Evolutionary conservation across 2,329 filamentous ascomycete genomes (phyloP).

Genomic region (Cercospora zeae-maydis): DNA sequence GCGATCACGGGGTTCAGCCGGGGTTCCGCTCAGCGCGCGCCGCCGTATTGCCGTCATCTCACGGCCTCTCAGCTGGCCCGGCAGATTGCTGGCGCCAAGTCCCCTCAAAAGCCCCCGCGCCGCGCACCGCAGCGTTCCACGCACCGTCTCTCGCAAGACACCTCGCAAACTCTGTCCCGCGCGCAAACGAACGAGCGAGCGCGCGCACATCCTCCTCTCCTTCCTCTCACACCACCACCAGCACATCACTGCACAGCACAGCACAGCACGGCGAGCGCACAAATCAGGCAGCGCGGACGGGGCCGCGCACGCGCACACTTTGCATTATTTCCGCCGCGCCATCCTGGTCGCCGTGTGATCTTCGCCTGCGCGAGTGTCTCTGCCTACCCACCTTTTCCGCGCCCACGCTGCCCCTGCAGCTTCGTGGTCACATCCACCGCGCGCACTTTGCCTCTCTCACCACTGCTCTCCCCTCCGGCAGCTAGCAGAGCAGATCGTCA

Average conservation of each 20-base stretch:
- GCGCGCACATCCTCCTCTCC: neutral
- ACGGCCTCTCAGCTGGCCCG: slow-evolving; percentile 14
- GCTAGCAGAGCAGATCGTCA: slow-evolving; percentile 30
- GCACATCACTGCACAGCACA: neutral
- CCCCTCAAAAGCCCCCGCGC: slow-evolving; percentile 11
- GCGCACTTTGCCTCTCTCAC: slow-evolving; percentile 26
- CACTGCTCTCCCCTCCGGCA: slow-evolving; percentile 26
- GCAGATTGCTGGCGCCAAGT: slow-evolving; percentile 24
- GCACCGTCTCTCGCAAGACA: slow-evolving; percentile 6
- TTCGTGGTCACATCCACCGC: slow-evolving; percentile 25
- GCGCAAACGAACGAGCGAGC: neutral
- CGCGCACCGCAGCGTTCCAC: slow-evolving; percentile 7
- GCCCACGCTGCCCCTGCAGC: slow-evolving; percentile 21
- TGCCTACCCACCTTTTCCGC: slow-evolving; percentile 26
- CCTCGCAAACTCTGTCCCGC: slow-evolving; percentile 18
- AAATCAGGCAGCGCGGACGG: neutral
- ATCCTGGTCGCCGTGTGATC: slow-evolving; percentile 9
- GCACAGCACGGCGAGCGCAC: neutral
- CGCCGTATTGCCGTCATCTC: slow-evolving; percentile 14
- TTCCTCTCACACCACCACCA: neutral
- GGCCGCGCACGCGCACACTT: slow-evolving; percentile 4
- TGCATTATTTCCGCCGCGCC: slow-evolving; percentile 3
- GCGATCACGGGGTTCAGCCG: slow-evolving; percentile 7
- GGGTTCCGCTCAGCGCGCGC: neutral
- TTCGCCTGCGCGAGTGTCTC: slow-evolving; percentile 16